A percentile compares a stretch with the other conserved stretches of the same genome.
Evolutionary conservation across 2,329 filamentous ascomycete genomes (phyloP).

Genomic region (Diaporthe australafricana): DNA sequence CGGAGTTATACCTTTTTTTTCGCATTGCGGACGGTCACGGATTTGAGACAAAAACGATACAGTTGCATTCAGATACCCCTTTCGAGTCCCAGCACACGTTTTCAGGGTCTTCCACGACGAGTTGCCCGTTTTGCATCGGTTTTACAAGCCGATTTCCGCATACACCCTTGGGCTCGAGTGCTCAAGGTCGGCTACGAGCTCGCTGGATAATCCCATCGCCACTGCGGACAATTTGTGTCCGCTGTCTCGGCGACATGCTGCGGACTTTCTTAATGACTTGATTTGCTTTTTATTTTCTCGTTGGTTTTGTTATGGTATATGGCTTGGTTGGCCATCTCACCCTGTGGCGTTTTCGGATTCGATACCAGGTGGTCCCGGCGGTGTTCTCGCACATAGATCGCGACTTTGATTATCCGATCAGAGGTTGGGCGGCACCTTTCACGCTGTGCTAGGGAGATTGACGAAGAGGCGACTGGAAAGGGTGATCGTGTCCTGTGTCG

Average conservation of each 20-base stretch:
- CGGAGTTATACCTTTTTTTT: slow-evolving; percentile 31
- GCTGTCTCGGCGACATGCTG: slow-evolving; percentile 24
- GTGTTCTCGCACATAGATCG: slow-evolving; percentile 29
- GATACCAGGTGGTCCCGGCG: slow-evolving; percentile 36
- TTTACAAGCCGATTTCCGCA: background rate
- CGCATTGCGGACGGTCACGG: slow-evolving; percentile 37
- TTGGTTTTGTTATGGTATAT: slow-evolving; percentile 41
- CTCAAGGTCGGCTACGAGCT: background rate
- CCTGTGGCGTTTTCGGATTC: slow-evolving; percentile 35
- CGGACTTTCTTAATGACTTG: slow-evolving; percentile 34
- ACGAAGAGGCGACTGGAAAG: background rate
- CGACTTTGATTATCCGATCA: slow-evolving; percentile 24
- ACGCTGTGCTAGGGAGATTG: slow-evolving; percentile 7
- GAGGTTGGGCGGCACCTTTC: slow-evolving; percentile 15
- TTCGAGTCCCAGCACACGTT: slow-evolving; percentile 35
- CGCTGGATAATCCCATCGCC: slow-evolving; percentile 5
- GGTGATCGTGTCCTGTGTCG: background rate
- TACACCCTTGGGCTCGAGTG: background rate
- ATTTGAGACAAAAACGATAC: slow-evolving; percentile 37
- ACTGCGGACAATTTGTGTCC: background rate
- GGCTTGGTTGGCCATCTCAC: slow-evolving; percentile 34
- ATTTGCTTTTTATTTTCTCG: slow-evolving; percentile 38
- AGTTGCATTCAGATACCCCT: slow-evolving; percentile 38
- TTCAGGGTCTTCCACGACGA: slow-evolving; percentile 16
- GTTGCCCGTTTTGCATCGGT: background rate